These are phyloP conservation scores for Acanthamoeba healyi DNA, from an alignment of 208 protist genomes.

Conservation along the genomic window DNA sequence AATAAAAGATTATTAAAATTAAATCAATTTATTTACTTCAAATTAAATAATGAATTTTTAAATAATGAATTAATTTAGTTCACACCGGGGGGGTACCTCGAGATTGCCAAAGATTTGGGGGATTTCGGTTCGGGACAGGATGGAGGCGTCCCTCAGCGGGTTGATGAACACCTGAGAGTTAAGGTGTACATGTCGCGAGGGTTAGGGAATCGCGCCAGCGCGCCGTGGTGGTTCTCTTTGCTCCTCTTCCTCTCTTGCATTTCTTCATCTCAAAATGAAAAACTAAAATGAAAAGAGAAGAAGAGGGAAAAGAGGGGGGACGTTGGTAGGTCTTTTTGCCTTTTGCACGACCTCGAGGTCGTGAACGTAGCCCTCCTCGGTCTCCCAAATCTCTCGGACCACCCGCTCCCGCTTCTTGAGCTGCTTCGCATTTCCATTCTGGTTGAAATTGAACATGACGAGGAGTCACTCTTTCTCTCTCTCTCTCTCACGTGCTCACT, in stretches of 20 bases:
- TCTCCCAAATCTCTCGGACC: slow-evolving; percentile 39
- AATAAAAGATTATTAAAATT: neutral
- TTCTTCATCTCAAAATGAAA: neutral
- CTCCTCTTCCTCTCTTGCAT: too few species aligned
- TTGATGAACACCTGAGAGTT: slow-evolving; percentile 16
- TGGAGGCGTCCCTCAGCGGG: neutral
- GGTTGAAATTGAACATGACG: slow-evolving; percentile 46
- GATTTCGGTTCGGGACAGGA: neutral
- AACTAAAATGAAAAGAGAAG: neutral
- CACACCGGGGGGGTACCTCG: neutral
- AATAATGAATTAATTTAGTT: too few species aligned
- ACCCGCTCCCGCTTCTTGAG: slow-evolving; percentile 43
- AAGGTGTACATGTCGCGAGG: too few species aligned
- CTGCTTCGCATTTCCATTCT: slow-evolving; percentile 2
- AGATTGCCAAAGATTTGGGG: slow-evolving; percentile 54
- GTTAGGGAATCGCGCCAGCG: too few species aligned
- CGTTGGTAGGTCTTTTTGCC: neutral
- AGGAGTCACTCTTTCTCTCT: neutral
- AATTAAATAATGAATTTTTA: too few species aligned
- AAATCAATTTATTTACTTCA: too few species aligned
- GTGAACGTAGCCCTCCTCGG: slow-evolving; percentile 23
- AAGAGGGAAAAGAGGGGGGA: neutral
- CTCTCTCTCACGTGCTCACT: too few species aligned
- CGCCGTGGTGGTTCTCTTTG: too few species aligned
- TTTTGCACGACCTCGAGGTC: slow-evolving; percentile 23